Conservation (phyloP, 2,329 filamentous ascomycete genomes). For the Calonectria honghensis region DNA sequence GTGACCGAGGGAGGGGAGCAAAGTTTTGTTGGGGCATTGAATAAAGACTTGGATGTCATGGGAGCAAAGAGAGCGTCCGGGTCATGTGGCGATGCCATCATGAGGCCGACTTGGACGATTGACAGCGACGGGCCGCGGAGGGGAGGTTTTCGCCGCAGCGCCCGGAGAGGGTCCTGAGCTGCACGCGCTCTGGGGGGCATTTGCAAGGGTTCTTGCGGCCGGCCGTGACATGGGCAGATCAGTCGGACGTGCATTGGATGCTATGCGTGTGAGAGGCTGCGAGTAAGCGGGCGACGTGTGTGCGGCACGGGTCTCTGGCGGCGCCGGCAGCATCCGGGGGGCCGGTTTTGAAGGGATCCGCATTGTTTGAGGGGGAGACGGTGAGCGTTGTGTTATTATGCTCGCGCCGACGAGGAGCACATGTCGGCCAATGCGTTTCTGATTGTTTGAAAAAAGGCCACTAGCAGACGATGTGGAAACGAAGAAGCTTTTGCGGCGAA, state of each 20-base stretch:
- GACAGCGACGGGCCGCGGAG: not conserved
- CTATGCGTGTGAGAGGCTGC: constrained; percentile 24
- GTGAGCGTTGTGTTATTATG: constrained; percentile 33
- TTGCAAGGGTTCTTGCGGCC: constrained; percentile 20
- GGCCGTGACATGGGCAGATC: constrained; percentile 14
- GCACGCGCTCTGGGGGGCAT: constrained; percentile 36
- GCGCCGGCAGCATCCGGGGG: constrained; percentile 39
- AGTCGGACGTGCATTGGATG: constrained; percentile 18
- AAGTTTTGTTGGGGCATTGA: constrained; percentile 1
- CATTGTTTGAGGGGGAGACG: constrained; percentile 43
- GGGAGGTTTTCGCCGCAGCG: not conserved
- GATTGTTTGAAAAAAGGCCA: not conserved
- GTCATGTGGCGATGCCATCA: constrained; percentile 5
- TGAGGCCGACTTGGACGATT: not conserved
- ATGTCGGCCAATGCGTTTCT: constrained; percentile 18
- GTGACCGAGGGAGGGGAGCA: not conserved
- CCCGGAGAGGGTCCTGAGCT: constrained; percentile 26
- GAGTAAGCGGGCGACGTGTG: constrained; percentile 36
- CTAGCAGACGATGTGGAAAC: constrained; percentile 6
- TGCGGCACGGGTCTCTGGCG: constrained; percentile 40
- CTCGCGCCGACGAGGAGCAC: constrained; percentile 14
- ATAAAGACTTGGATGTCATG: not conserved
- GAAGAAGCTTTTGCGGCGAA: constrained; percentile 15
- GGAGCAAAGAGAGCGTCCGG: not conserved
- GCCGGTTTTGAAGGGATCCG: constrained; percentile 27